phyloP scores from a whole-genome alignment of 345 rosid genomes.

The Citrus australasica region DNA sequence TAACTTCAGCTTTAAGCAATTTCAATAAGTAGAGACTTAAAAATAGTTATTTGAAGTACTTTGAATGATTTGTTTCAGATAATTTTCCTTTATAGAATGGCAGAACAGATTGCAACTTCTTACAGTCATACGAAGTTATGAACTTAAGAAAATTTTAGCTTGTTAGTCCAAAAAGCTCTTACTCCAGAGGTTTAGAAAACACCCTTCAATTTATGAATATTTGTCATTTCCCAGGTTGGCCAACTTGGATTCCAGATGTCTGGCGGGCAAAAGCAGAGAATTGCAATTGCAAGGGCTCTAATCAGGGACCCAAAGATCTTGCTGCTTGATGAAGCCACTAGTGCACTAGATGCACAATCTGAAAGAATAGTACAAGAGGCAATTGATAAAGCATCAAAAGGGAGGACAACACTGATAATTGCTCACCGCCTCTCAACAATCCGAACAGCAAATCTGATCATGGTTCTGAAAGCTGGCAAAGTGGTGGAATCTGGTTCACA shows the following conservation, averaged over 20 bases:
- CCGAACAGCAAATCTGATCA: constrained; percentile 41
- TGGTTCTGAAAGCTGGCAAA: constrained; percentile 56
- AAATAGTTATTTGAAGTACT: background rate
- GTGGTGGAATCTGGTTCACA: constrained; percentile 63
- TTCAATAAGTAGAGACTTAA: background rate
- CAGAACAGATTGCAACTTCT: background rate
- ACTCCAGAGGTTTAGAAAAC: background rate
- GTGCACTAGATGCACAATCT: constrained; percentile 68
- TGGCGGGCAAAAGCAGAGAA: constrained; percentile 77
- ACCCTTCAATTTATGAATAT: background rate
- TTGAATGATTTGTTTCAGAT: background rate
- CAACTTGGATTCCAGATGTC: constrained; percentile 67
- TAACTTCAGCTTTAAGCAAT: background rate
- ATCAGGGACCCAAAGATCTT: constrained; percentile 63
- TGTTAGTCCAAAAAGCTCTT: background rate
- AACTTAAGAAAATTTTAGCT: background rate
- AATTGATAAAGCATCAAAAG: constrained; percentile 54
- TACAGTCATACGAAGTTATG: background rate
- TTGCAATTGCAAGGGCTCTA: constrained; percentile 66
- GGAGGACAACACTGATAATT: constrained; percentile 58
- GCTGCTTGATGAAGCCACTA: constrained; percentile 69
- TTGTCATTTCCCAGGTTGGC: constrained; percentile 44
- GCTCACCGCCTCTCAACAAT: constrained; percentile 67
- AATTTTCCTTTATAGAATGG: background rate
- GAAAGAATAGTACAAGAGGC: constrained; percentile 63